Base-by-base conservation (phyloP, 2,329 filamentous ascomycete species). In the Monosporascus sp. region DNA sequence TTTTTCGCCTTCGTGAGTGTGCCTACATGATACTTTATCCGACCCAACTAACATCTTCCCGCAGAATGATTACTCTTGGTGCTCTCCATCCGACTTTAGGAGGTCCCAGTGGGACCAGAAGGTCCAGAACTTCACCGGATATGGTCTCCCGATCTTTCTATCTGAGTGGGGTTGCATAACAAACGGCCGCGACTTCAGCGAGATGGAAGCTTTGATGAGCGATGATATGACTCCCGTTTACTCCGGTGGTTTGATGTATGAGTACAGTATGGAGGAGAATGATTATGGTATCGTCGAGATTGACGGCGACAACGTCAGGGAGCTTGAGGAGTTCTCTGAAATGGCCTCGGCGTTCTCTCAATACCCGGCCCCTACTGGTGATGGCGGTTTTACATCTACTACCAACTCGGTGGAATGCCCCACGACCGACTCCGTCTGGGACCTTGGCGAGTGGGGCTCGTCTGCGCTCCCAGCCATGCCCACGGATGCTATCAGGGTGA, bases 211-310 rank as follows among this genome's bases (percentile, higher is more conserved):
- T 46, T 79, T 99, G 54, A 97, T 97, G 86, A 82, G 77, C 72
- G 73, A 72, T 20, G 70, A 96, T 55, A 97, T 97, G 93, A 91
- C 87, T 7, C 63, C 72, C 19, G 91, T 97, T 65, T 97, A 96
- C 82, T 97, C 92, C 41, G 94, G 94, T 65, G 94, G 94, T 70
- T 82, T 99, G 40, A 89, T 97, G 71, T 99, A 97, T 76, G 92
- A 97, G 74, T 99, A 96, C 78, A 86, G 88, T 9, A 75, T 88
- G 66, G 91, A 95, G 72, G 78, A 79, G 56, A 90, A 86, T 74
- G 79, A 86, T 46, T 97, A 85, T 72, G 93, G 92, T 59, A 86
- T 96, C 55, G 91, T 92, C 67, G 74, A 82, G 54, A 77, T 94
- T 65, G 66, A 71, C 47, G 80, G 78, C 58, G 72, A 79, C 53